phyloP scores from a whole-genome alignment of 2,329 filamentous ascomycete species.

The Phaeomoniella chlamydospora region DNA sequence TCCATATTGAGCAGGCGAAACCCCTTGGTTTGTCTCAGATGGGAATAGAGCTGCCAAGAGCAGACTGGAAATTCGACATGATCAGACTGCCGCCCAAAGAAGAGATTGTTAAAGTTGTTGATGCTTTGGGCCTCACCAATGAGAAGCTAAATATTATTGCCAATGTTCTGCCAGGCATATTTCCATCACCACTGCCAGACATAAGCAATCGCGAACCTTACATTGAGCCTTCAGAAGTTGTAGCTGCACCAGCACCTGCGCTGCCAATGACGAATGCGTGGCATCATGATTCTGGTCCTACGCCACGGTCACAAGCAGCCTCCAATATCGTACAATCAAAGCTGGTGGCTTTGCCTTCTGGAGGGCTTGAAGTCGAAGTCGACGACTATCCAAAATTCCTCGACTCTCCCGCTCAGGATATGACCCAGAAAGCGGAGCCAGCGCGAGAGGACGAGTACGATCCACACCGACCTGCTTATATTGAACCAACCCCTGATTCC shows the following conservation, averaged over 20 bases:
- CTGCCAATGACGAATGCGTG: too few species aligned
- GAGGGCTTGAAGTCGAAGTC: slow-evolving; percentile 9
- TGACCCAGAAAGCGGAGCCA: slow-evolving; percentile 14
- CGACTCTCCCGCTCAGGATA: slow-evolving; percentile 7
- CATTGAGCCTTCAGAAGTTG: too few species aligned
- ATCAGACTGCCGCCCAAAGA: slow-evolving; percentile 41
- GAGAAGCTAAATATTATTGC: slow-evolving; percentile 37
- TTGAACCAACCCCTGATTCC: slow-evolving; percentile 3
- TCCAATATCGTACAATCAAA: not conserved
- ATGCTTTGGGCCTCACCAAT: slow-evolving; percentile 41
- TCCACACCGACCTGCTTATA: slow-evolving; percentile 22
- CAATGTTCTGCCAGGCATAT: slow-evolving; percentile 33
- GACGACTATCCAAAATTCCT: slow-evolving; percentile 10
- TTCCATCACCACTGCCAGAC: slow-evolving; percentile 13
- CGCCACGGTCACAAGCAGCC: too few species aligned
- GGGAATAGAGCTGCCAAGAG: slow-evolving; percentile 12
- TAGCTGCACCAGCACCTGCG: too few species aligned
- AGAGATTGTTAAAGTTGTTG: slow-evolving; percentile 32
- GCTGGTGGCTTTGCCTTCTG: not conserved
- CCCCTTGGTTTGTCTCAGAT: slow-evolving; percentile 7
- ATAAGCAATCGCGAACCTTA: slow-evolving; percentile 1
- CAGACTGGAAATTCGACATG: slow-evolving; percentile 48
- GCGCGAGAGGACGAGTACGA: slow-evolving; percentile 33
- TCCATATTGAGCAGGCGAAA: slow-evolving; percentile 17
- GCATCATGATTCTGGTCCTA: not conserved